Evolutionary conservation across 2,329 filamentous ascomycete genomes (phyloP).

Genomic region (Teratosphaeria zuluensis): DNA sequence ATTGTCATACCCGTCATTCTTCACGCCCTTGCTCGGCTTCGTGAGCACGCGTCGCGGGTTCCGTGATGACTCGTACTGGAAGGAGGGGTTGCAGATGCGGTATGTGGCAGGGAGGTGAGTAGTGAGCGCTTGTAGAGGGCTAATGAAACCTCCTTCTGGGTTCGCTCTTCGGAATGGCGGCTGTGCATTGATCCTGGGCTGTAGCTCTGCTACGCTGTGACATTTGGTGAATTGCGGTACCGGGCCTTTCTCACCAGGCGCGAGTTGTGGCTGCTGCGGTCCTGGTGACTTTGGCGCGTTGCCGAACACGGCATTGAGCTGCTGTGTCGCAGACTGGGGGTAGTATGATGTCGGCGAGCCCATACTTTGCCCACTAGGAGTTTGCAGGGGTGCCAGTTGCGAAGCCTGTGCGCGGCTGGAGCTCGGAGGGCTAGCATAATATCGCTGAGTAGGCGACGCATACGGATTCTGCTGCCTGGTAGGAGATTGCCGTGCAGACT

Average conservation of each 20-base stretch:
- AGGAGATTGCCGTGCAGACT: constrained; percentile 62
- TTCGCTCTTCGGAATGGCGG: constrained; percentile 88
- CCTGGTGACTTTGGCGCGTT: constrained; percentile 38
- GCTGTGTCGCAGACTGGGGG: constrained; percentile 57
- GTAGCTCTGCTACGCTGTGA: constrained; percentile 61
- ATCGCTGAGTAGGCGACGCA: constrained; percentile 41
- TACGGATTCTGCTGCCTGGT: constrained; percentile 53
- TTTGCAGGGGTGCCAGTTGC: constrained; percentile 65
- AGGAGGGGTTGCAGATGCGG: constrained; percentile 92
- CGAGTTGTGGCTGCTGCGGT: constrained; percentile 30
- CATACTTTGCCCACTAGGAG: constrained; percentile 37
- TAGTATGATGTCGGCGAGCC: constrained; percentile 48
- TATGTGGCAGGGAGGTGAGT: constrained; percentile 90
- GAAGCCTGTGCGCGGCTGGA: constrained; percentile 43
- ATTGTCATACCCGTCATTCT: constrained; percentile 98
- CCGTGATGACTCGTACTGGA: constrained; percentile 97
- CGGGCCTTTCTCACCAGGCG: constrained; percentile 45
- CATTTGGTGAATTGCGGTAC: constrained; percentile 84
- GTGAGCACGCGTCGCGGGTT: constrained; percentile 93
- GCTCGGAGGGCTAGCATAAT: constrained; percentile 46
- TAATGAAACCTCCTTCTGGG: constrained; percentile 95
- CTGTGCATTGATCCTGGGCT: constrained; percentile 74
- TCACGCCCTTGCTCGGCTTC: constrained; percentile 95
- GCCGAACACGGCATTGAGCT: constrained; percentile 59
- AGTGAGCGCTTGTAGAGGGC: constrained; percentile 89